A percentile compares a stretch with the other conserved stretches of the same genome.
Evolutionary conservation across 1,139 yeast genomes (phyloP).

Genomic region (Blastobotrys buckinghamii): DNA sequence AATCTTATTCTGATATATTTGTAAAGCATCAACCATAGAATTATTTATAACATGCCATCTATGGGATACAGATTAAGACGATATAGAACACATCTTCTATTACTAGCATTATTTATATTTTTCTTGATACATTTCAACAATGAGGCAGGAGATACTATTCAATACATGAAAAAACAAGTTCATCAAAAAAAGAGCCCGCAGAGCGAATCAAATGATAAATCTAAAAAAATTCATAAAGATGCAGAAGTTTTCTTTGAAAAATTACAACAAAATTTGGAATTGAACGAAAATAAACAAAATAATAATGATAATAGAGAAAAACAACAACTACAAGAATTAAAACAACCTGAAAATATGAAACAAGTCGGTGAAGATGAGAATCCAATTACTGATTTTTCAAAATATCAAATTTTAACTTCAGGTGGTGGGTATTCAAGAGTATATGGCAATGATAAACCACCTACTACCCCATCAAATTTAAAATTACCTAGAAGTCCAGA

Average conservation of each 20-base stretch:
- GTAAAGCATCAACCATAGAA: too few species aligned
- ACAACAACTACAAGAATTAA: not conserved
- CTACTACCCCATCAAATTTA: constrained; percentile 5
- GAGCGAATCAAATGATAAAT: not conserved
- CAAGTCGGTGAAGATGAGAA: not conserved
- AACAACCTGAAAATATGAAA: not conserved
- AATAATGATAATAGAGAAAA: too few species aligned
- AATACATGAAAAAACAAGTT: not conserved
- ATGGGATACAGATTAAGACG: constrained; percentile 5
- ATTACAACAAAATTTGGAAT: not conserved
- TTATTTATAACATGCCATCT: constrained; percentile 8
- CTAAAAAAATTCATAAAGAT: not conserved
- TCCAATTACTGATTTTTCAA: not conserved
- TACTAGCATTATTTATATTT: not conserved
- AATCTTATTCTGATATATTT: too few species aligned
- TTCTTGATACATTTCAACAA: not conserved
- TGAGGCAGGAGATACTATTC: not conserved
- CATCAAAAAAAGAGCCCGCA: not conserved
- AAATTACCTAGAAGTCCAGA: constrained; percentile 20
- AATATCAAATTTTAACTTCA: constrained; percentile 8
- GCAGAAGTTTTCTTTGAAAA: not conserved
- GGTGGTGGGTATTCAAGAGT: constrained; percentile 11
- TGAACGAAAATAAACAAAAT: too few species aligned
- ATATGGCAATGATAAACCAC: not conserved
- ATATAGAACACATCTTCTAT: not conserved